Evolutionary conservation across 306 rosid species (phyloP).

Genomic region (Mucuna pruriens): DNA sequence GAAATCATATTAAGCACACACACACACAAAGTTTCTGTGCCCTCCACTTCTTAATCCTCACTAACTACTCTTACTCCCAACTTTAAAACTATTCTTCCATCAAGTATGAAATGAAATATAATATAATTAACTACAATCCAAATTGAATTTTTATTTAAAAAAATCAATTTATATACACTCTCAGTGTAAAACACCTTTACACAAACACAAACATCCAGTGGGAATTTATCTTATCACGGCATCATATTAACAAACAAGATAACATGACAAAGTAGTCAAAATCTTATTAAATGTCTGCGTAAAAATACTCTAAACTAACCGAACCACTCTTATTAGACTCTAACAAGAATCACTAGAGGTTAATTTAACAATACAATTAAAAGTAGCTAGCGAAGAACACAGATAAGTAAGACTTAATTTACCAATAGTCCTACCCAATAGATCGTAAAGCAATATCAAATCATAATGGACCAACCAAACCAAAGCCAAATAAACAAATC

Average conservation of each 20-base stretch:
- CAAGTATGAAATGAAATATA: not conserved
- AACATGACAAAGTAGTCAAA: not conserved
- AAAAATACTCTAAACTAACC: not conserved
- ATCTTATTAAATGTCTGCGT: not conserved
- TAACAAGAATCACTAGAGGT: not conserved
- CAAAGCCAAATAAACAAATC: not conserved
- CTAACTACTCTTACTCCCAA: slow-evolving; percentile 4
- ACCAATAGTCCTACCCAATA: not conserved
- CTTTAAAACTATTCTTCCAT: not conserved
- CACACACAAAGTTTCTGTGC: not conserved
- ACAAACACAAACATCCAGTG: not conserved
- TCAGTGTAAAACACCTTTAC: not conserved
- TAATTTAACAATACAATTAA: slow-evolving; percentile 7
- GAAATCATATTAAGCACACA: not conserved
- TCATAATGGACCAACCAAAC: not conserved
- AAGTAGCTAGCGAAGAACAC: slow-evolving; percentile 8
- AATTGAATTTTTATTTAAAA: not conserved
- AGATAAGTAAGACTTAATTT: not conserved
- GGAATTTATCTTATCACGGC: not conserved
- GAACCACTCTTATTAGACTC: no score
- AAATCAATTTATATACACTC: not conserved
- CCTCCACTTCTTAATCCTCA: not conserved
- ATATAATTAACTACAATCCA: not conserved
- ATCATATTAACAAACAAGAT: not conserved
- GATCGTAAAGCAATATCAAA: slow-evolving; percentile 10